Evolutionary conservation across 306 rosid species (phyloP), one percentile per base, ranked within the genome.

Genomic region (Cyamopsis tetragonoloba): DNA sequence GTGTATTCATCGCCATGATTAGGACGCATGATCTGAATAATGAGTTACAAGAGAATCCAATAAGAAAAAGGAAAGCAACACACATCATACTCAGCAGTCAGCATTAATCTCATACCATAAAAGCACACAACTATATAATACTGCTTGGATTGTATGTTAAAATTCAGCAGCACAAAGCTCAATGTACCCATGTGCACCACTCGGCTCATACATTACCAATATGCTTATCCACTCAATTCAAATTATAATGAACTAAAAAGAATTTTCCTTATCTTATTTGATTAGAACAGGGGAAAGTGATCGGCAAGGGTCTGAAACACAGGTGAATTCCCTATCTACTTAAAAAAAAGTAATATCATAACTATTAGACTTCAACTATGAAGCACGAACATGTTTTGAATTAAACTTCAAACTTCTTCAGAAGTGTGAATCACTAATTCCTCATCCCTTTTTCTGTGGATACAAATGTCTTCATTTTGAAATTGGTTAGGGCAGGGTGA

Each of bases 1-100:
- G 83, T 72, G 75, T 83, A 84, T 38, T 83, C 91, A 32, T 83
- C 85, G 6, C 86, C 87, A 32, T 86, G 98, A 77, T 84, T 89
- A 62, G 91, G 56, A 56, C 84, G 84, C 91, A 89, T 83, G 63
- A 89, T 84, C 97, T 93, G 79, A 44, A 39, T 6, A 18, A 24
- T 73, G 44, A 63, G 57, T 37, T 51, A 61, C 23, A 63, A 13
- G 32, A 66, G 68, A 66, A n/a, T 17, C 62, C 42, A 71, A 50
- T 10, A 13, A 72, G 49, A 60, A 57, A 28, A 63, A 38, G n/a
- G 1, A 15, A 39, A 37, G 43, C 5, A 15, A 38, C n/a, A 13
- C 19, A 9, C 19, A 50, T 39, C 59, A 55, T 50, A n/a, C n/a
- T n/a, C n/a, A n/a, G n/a, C n/a, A n/a, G n/a, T n/a, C n/a, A 32